A percentile compares a stretch with the other conserved stretches of the same genome.
phyloP scores from a whole-genome alignment of 2,329 filamentous ascomycete genomes.

The Scedosporium dehoogii region DNA sequence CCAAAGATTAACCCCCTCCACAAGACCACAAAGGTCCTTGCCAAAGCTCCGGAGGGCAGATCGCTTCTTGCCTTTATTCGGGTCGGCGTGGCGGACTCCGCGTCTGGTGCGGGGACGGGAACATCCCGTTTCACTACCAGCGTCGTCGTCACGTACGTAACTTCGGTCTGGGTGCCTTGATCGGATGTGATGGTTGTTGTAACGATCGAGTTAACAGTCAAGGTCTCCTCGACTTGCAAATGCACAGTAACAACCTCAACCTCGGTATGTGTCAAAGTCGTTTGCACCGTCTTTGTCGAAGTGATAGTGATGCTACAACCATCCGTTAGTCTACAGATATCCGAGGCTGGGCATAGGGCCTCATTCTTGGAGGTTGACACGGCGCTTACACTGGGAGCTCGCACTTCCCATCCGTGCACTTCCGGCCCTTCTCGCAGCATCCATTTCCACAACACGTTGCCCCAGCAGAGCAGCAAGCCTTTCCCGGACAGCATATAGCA shows the following conservation, averaged over 20 bases:
- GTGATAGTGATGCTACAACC: not conserved
- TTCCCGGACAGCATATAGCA: constrained; percentile 10
- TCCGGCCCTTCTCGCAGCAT: constrained; percentile 8
- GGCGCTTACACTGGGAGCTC: constrained; percentile 1
- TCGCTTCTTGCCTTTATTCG: not conserved
- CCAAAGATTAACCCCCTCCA: not conserved
- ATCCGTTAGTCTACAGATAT: not conserved
- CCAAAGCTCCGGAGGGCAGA: not conserved
- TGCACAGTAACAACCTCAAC: constrained; percentile 1
- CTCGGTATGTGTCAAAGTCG: constrained; percentile 1
- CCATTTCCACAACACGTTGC: constrained; percentile 9
- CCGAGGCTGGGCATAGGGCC: not conserved
- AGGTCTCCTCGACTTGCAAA: not conserved
- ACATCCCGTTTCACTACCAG: not conserved
- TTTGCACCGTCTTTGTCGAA: not conserved
- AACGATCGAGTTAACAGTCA: constrained; percentile 3
- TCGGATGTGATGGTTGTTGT: constrained; percentile 2
- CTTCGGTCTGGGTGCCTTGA: constrained; percentile 1
- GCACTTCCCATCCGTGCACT: constrained; percentile 8
- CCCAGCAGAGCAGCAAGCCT: constrained; percentile 8
- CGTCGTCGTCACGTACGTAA: constrained; percentile 5
- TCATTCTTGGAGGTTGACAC: not conserved
- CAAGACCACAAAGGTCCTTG: not conserved
- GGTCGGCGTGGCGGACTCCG: not conserved
- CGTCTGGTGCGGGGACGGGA: not conserved